These are phyloP conservation scores for Hypoxylon sp. DNA, from an alignment of 2,329 filamentous ascomycete species.

Conservation along the genomic window DNA sequence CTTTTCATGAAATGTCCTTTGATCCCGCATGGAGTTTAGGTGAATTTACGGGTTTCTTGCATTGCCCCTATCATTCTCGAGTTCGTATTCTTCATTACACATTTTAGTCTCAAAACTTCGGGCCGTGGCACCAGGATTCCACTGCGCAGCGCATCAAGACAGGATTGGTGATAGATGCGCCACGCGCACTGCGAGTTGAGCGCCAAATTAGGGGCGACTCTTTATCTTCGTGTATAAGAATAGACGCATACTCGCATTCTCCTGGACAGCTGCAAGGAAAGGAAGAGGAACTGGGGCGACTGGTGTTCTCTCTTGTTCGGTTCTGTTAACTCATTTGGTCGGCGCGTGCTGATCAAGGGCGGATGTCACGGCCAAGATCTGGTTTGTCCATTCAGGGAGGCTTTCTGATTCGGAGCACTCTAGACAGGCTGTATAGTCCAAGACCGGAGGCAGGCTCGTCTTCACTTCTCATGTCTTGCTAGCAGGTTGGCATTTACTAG, in stretches of 20 bases:
- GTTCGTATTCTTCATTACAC: conserved; percentile 38
- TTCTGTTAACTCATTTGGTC: conserved; percentile 38
- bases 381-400: conserved; percentile 32
- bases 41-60: conserved; percentile 37
- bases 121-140: conserved; percentile 42
- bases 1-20: conserved; percentile 41
- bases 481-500: conserved; percentile 25
- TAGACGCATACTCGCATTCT: conserved; percentile 48
- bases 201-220: conserved; percentile 42
- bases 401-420: conserved; percentile 29
- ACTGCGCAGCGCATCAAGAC: conserved; percentile 50
- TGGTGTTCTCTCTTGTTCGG: conserved; percentile 19
- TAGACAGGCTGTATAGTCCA: conserved; percentile 27
- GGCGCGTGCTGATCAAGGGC: conserved; percentile 27
- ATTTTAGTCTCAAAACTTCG: conserved; percentile 37
- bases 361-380: conserved; percentile 29
- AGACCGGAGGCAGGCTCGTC: conserved; percentile 18
- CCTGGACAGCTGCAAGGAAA: conserved; percentile 40
- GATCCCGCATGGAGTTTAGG: conserved; percentile 49
- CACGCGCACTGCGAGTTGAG: conserved; percentile 48
- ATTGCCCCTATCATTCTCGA: conserved; percentile 37
- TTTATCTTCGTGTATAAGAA: conserved; percentile 46
- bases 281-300: conserved; percentile 39
- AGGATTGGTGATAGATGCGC: conserved; percentile 49
- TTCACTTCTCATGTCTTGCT: conserved; percentile 18